Evolutionary conservation across 2,329 filamentous ascomycete species (phyloP), one percentile per base, ranked within the genome.

Genomic region (Volutella citrinella): DNA sequence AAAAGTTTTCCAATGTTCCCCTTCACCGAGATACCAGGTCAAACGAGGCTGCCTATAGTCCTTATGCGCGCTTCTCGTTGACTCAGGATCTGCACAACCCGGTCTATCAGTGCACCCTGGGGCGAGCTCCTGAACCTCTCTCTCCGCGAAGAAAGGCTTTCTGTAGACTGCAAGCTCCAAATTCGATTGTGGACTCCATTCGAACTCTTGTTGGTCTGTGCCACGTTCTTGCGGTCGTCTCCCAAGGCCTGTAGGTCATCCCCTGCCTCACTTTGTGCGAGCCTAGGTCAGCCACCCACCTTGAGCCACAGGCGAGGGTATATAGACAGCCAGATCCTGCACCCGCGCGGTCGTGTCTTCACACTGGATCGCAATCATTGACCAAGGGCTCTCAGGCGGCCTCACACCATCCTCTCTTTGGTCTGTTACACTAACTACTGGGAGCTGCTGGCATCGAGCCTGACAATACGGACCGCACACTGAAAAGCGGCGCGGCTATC

Each of bases 21-120:
- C n/a, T n/a, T n/a, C n/a, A n/a, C n/a, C n/a, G n/a, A n/a, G n/a
- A n/a, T n/a, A n/a, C n/a, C n/a, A n/a, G n/a, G n/a, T n/a, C n/a
- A n/a, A n/a, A n/a, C n/a, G n/a, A n/a, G n/a, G n/a, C n/a, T n/a
- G n/a, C n/a, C n/a, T n/a, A n/a, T n/a, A n/a, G n/a, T n/a, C n/a
- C n/a, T n/a, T n/a, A n/a, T n/a, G n/a, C n/a, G n/a, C n/a, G n/a
- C 52, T 59, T 55, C 53, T 57, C 55, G 54, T 56, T 66, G 64
- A 66, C 65, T 68, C 62, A 64, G 60, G 49, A 50, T 59, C 59
- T 67, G 63, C 65, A 49, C 65, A 50, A 67, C 63, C 54, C 32
- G 43, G 19, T 45, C 43, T n/a, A n/a, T n/a, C n/a, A n/a, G n/a
- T n/a, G n/a, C n/a, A n/a, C n/a, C n/a, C n/a, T n/a, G n/a, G n/a